A percentile compares a stretch with the other conserved stretches of the same genome.
These are phyloP conservation scores for Eustoma russellianum DNA, from an alignment of 257 asterid genomes.

Conservation along the genomic window DNA sequence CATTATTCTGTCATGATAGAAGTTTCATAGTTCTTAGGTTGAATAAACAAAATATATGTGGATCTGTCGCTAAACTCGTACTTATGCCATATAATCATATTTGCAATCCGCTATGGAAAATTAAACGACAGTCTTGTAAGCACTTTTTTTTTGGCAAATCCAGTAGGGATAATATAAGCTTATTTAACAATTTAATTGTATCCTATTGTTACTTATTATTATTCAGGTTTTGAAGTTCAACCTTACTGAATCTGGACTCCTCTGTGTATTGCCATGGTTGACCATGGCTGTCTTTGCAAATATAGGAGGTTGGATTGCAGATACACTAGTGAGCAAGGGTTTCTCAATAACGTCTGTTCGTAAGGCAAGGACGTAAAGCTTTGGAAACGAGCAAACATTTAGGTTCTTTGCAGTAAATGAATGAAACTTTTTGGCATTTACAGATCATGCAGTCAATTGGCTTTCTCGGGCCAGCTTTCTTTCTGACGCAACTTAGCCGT, in stretches of 20 bases:
- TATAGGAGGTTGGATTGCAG: conserved; percentile 96
- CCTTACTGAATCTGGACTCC: conserved; percentile 79
- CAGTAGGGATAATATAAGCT: too few species aligned
- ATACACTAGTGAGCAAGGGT: conserved; percentile 81
- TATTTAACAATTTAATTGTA: too few species aligned
- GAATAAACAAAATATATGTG: too few species aligned
- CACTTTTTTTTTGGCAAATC: too few species aligned
- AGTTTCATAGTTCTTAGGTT: too few species aligned
- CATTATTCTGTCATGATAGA: too few species aligned
- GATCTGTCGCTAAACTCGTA: too few species aligned
- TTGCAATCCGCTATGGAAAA: too few species aligned
- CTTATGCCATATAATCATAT: too few species aligned
- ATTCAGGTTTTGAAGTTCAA: conserved; percentile 85
- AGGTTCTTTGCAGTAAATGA: conserved; percentile 1
- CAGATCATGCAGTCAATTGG: conserved; percentile 98
- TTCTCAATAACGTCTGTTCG: conserved; percentile 59
- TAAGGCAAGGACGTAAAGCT: conserved; percentile 23
- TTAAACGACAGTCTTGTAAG: too few species aligned
- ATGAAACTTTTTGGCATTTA: conserved; percentile 10
- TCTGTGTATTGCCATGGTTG: conserved; percentile 93
- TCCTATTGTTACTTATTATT: conserved; percentile 9
- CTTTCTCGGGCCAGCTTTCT: conserved; percentile 92
- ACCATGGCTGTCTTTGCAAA: conserved; percentile 92
- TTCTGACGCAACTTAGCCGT: conserved; percentile 65
- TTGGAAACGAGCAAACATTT: too few species aligned